Conservation (phyloP, 495 filamentous ascomycete genomes). For the Penicillium subrubescens region DNA sequence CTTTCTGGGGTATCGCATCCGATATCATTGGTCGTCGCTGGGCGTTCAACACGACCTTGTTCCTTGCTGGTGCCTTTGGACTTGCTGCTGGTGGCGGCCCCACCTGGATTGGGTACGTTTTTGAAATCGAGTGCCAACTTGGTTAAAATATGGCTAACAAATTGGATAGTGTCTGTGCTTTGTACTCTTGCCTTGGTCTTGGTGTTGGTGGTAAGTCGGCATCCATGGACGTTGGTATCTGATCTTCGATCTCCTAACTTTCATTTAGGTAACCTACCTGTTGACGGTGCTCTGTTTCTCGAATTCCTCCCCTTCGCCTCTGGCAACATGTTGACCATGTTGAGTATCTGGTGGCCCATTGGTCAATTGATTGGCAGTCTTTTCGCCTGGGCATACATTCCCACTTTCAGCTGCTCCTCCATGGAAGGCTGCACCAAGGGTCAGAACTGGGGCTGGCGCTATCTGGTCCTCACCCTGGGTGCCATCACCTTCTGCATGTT, state of each 20-base stretch:
- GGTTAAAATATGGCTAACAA: constrained; percentile 5
- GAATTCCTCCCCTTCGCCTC: constrained; percentile 60
- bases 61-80: constrained; percentile 58
- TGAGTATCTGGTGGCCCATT: constrained; percentile 63
- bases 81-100: constrained; percentile 54
- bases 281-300: constrained; percentile 61
- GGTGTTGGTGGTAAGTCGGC: constrained; percentile 50
- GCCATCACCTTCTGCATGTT: constrained; percentile 72
- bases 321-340: constrained; percentile 54
- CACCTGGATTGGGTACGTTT: constrained; percentile 52
- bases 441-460: constrained; percentile 83
- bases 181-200: constrained; percentile 54
- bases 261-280: constrained; percentile 48
- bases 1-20: constrained; percentile 61
- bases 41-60: constrained; percentile 61
- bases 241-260: no score
- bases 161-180: constrained; percentile 34
- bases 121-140: background rate
- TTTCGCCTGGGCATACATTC: constrained; percentile 61
- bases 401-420: constrained; percentile 51
- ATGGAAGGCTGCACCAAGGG: constrained; percentile 54
- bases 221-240: no score
- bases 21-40: constrained; percentile 60
- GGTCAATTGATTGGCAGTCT: constrained; percentile 55
- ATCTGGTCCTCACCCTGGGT: constrained; percentile 70